Conservation (phyloP, 371 early-diverging fungal species). For the Syncephalastrum monosporum region DNA sequence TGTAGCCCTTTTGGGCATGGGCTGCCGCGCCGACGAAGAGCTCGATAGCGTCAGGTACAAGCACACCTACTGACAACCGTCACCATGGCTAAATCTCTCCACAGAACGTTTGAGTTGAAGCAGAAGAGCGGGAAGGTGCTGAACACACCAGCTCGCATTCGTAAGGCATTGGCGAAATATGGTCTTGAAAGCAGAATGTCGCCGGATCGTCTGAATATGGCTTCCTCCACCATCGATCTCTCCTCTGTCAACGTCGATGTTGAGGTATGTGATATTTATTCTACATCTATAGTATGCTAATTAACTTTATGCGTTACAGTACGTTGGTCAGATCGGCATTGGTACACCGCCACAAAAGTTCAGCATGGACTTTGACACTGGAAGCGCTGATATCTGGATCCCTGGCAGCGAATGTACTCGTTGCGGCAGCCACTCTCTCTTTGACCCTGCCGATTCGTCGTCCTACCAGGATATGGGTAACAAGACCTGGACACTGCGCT, state of each 20-base stretch:
- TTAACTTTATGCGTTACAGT: conserved; percentile 22
- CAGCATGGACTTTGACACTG: conserved; percentile 56
- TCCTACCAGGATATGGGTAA: conserved; percentile 15
- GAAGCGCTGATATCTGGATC: conserved; percentile 57
- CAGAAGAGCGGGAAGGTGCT: conserved; percentile 20
- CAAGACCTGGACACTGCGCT: conserved; percentile 33
- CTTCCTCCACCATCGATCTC: conserved; percentile 24
- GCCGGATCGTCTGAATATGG: conserved; percentile 12
- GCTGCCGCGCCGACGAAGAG: too few relatives aligned
- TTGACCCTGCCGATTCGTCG: conserved; percentile 22
- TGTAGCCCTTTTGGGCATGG: too few relatives aligned
- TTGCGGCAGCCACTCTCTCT: conserved; percentile 29
- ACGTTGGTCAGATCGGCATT: conserved; percentile 49
- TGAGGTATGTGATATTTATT: conserved; percentile 20
- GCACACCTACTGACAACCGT: too few relatives aligned
- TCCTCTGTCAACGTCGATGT: conserved; percentile 35
- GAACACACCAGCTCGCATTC: conserved; percentile 30
- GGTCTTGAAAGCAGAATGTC: conserved; percentile 18
- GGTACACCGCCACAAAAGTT: conserved; percentile 58
- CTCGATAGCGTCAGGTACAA: too few relatives aligned
- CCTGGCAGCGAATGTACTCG: conserved; percentile 32
- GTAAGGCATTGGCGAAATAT: conserved; percentile 29
- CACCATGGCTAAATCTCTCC: neutral
- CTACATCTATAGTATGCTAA: neutral
- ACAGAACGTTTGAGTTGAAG: conserved; percentile 24